Evolutionary conservation across 805 yeast species (phyloP), one percentile per base, ranked within the genome.

Genomic region (Suhomyces canberraensis): DNA sequence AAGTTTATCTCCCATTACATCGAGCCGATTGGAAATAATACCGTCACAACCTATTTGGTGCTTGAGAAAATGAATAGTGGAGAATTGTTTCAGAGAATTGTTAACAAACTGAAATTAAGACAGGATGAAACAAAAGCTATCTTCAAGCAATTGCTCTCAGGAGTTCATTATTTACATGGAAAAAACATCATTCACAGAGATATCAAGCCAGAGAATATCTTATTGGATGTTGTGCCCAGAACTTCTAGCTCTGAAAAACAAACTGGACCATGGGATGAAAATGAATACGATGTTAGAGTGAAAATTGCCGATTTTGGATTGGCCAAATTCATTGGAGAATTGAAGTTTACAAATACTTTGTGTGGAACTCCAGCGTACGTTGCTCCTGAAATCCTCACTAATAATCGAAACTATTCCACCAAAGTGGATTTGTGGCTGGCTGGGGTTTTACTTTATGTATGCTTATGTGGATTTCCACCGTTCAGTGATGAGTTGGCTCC

Each of bases 291-390:
- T 41, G 73, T 84, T 6, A 61, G 62, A 41, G 88, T 85, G 8
- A 85, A 85, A 52, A 82, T 85, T 34, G 93, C 91, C 1, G 95
- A 85, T 60, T 85, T 85, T 60, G 96, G 96, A 0, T 57, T 77
- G 28, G 82, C 82, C 3, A 77, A 77, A 53, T 75, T 76, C 45
- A 73, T 84, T 29, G 91, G 91, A 5, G 88, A 82, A 47, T 61
- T 78, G 44, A 76, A 79, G 42, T 83, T 83, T 52, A 83, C 95
- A 8, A 79, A 79, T 47, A 85, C 95, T 0, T 58, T 85, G 27
- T 85, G 95, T 61, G 95, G 95, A 2, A 85, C 95, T 0, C 95
- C 95, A 0, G 88, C 91, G 0, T 85, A 85, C 52, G 93, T 85
- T 14, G 93, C 93, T 0, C 95, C 95, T 0, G 95, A 85, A 51